Evolutionary conservation across 345 rosid species (phyloP).

Genomic region (Cardamine resedifolia): DNA sequence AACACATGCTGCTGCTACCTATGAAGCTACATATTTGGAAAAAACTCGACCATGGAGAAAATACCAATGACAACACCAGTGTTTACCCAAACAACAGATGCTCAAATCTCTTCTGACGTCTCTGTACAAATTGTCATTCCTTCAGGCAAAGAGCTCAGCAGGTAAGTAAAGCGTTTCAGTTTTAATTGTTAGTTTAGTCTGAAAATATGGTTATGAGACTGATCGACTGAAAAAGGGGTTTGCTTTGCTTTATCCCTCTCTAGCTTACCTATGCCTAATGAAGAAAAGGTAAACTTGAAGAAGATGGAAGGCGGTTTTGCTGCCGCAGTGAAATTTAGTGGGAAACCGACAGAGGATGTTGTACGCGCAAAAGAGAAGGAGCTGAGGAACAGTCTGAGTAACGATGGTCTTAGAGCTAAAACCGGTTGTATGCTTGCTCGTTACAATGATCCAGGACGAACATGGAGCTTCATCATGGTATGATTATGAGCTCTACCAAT

Average conservation of each 20-base stretch:
- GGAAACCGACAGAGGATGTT: slow-evolving; percentile 70
- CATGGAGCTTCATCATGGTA: slow-evolving; percentile 76
- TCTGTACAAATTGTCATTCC: slow-evolving; percentile 85
- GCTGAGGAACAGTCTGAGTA: slow-evolving; percentile 51
- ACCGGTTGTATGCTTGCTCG: slow-evolving; percentile 79
- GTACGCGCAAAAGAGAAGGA: slow-evolving; percentile 57
- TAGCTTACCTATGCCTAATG: slow-evolving; percentile 74
- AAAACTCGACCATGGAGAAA: slow-evolving; percentile 60
- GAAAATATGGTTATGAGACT: neutral
- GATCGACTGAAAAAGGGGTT: no score
- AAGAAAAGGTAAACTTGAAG: slow-evolving; percentile 61
- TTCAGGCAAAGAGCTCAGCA: slow-evolving; percentile 58
- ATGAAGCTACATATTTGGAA: slow-evolving; percentile 73
- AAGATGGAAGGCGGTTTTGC: slow-evolving; percentile 71
- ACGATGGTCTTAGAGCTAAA: slow-evolving; percentile 65
- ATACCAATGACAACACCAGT: slow-evolving; percentile 80
- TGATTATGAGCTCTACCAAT: neutral
- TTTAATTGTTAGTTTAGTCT: slow-evolving; percentile 1
- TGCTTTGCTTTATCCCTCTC: neutral
- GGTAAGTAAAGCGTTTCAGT: slow-evolving; percentile 52
- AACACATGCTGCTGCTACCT: neutral
- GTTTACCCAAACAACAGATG: slow-evolving; percentile 65
- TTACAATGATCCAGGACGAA: slow-evolving; percentile 88
- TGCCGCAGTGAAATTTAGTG: slow-evolving; percentile 79
- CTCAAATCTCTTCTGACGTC: slow-evolving; percentile 52